These are phyloP conservation scores for Penicillium sclerotigenum DNA, from an alignment of 2,329 filamentous ascomycete genomes.

Conservation along the genomic window DNA sequence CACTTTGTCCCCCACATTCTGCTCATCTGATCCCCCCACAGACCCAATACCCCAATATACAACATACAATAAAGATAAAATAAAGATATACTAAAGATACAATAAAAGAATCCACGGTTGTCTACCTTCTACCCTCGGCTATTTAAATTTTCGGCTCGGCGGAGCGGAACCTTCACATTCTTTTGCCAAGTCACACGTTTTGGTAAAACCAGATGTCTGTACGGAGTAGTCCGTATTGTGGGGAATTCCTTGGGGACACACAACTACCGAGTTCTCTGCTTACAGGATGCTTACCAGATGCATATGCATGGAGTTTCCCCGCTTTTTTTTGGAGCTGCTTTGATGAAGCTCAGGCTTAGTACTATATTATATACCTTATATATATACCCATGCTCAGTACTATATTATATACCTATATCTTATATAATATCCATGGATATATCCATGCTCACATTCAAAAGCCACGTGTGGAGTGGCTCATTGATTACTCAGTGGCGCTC, in stretches of 20 bases:
- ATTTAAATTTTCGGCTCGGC: slow-evolving; percentile 14
- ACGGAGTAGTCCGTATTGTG: too few relatives aligned
- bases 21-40: slow-evolving; percentile 9
- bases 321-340: too few relatives aligned
- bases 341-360: too few relatives aligned
- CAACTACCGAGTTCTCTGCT: not conserved
- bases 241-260: too few relatives aligned
- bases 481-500: not conserved
- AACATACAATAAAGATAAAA: too few relatives aligned
- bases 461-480: too few relatives aligned
- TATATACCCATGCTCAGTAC: too few relatives aligned
- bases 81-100: too few relatives aligned
- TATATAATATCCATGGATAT: too few relatives aligned
- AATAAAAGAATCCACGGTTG: not conserved
- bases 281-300: not conserved
- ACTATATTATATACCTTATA: too few relatives aligned
- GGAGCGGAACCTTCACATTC: slow-evolving; percentile 19
- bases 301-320: not conserved
- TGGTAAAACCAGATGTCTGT: not conserved
- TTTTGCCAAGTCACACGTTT: slow-evolving; percentile 4
- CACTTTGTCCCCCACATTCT: not conserved
- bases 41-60: not conserved
- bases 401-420: too few relatives aligned
- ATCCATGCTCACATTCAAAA: too few relatives aligned
- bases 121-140: not conserved